Evolutionary conservation across 2,329 filamentous ascomycete species (phyloP).

Genomic region (Nigrospora osmanthi): DNA sequence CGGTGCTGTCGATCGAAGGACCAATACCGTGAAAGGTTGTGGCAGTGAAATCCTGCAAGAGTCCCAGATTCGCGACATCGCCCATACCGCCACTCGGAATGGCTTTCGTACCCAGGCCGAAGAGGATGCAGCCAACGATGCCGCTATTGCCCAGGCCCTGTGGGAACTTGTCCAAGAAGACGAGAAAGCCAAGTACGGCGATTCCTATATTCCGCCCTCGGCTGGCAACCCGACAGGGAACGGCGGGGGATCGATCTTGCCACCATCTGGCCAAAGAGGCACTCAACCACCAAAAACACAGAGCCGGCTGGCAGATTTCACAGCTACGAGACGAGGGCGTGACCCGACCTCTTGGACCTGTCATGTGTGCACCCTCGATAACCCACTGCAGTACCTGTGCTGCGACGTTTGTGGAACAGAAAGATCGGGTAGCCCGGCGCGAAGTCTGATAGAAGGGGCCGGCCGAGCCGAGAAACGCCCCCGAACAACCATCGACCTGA

Average conservation of each 20-base stretch:
- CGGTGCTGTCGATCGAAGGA: constrained; percentile 62
- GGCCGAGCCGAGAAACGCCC: background rate
- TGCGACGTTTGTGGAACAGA: constrained; percentile 50
- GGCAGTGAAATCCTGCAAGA: constrained; percentile 63
- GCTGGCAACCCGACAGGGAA: constrained; percentile 42
- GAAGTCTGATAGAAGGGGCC: background rate
- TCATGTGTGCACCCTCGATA: constrained; percentile 47
- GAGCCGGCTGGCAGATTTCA: constrained; percentile 1
- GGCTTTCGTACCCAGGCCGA: constrained; percentile 80
- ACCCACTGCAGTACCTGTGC: constrained; percentile 38
- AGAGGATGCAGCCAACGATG: constrained; percentile 82
- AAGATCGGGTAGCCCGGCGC: constrained; percentile 16
- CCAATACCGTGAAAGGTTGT: constrained; percentile 63
- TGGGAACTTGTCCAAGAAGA: constrained; percentile 86
- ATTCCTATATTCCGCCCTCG: constrained; percentile 40
- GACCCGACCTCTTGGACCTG: constrained; percentile 40
- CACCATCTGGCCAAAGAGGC: constrained; percentile 2
- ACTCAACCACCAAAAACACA: constrained; percentile 3
- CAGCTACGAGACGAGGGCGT: background rate
- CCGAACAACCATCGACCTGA: constrained; percentile 1
- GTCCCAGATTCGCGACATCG: constrained; percentile 56
- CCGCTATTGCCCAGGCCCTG: constrained; percentile 76
- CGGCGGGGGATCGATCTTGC: constrained; percentile 16
- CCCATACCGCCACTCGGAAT: constrained; percentile 55
- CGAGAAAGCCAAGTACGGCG: constrained; percentile 47